Conservation (phyloP, 371 early-diverging fungal genomes). For the Mortierella sp. region DNA sequence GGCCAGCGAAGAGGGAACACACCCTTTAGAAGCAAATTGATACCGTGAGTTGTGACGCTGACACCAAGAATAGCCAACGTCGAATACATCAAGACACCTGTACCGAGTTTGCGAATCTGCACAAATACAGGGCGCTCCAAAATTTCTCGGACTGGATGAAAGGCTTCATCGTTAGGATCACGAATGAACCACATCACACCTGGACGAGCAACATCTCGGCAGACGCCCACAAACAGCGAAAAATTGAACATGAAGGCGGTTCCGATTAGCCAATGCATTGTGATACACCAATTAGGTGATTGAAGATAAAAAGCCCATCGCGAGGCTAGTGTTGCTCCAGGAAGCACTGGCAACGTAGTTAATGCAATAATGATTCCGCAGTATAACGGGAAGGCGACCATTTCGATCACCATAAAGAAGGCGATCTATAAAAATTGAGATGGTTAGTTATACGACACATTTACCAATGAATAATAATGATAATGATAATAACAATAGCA, state of each 20-base stretch:
- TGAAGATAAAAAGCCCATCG: conserved; percentile 65
- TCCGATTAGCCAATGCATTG: conserved; percentile 93
- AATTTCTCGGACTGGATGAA: conserved; percentile 92
- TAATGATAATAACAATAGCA: background rate
- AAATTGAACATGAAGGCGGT: conserved; percentile 94
- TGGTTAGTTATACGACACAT: background rate
- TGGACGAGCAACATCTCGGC: conserved; percentile 84
- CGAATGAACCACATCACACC: conserved; percentile 97
- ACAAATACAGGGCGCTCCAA: conserved; percentile 78
- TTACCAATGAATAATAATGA: too few relatives aligned
- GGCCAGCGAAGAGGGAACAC: conserved; percentile 67
- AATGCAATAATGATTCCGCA: conserved; percentile 87
- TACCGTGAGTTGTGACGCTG: conserved; percentile 66
- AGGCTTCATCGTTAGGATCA: conserved; percentile 94
- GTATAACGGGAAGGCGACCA: conserved; percentile 87
- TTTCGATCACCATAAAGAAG: conserved; percentile 87
- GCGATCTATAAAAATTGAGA: conserved; percentile 61
- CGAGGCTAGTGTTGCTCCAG: conserved; percentile 64
- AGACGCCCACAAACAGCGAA: conserved; percentile 81
- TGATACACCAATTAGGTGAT: conserved; percentile 76
- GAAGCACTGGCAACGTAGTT: conserved; percentile 80
- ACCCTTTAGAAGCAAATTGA: conserved; percentile 43
- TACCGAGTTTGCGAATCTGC: conserved; percentile 84
- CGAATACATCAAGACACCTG: conserved; percentile 84
- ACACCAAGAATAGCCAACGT: conserved; percentile 75